A percentile compares a stretch with the other conserved stretches of the same genome.
phyloP scores from a whole-genome alignment of 2,329 filamentous ascomycete species.

The Fusarium fujikuroi region DNA sequence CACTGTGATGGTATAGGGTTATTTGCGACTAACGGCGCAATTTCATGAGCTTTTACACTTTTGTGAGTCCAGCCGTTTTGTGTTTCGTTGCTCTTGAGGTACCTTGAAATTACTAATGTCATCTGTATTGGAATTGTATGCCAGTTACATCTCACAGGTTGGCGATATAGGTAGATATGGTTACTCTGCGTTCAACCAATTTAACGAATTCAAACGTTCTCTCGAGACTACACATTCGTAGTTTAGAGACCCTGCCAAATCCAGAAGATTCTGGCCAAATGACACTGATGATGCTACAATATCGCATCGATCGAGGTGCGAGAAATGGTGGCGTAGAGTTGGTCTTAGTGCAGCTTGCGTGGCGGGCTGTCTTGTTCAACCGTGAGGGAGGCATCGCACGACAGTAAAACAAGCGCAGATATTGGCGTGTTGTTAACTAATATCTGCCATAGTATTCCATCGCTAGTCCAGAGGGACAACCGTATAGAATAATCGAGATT shows the following conservation, averaged over 20 bases:
- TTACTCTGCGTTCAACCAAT: neutral
- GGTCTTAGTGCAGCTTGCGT: slow-evolving; percentile 46
- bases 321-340: slow-evolving; percentile 44
- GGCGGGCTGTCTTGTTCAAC: slow-evolving; percentile 35
- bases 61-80: slow-evolving; percentile 5
- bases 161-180: neutral
- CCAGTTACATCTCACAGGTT: neutral
- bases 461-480: neutral
- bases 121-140: neutral
- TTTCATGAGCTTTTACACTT: slow-evolving; percentile 18
- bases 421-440: slow-evolving; percentile 1
- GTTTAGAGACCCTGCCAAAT: neutral
- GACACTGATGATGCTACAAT: slow-evolving; percentile 28
- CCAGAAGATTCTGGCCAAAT: slow-evolving; percentile 7
- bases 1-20: slow-evolving; percentile 9
- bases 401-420: slow-evolving; percentile 23
- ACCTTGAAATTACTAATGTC: neutral
- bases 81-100: neutral
- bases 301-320: slow-evolving; percentile 12
- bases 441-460: neutral
- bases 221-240: neutral
- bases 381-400: slow-evolving; percentile 34
- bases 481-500: neutral
- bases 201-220: neutral
- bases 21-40: slow-evolving; percentile 21